A percentile compares a stretch with the other conserved stretches of the same genome.
Evolutionary conservation across 2,329 filamentous ascomycete genomes (phyloP).

Genomic region (Sporothrix phasma): DNA sequence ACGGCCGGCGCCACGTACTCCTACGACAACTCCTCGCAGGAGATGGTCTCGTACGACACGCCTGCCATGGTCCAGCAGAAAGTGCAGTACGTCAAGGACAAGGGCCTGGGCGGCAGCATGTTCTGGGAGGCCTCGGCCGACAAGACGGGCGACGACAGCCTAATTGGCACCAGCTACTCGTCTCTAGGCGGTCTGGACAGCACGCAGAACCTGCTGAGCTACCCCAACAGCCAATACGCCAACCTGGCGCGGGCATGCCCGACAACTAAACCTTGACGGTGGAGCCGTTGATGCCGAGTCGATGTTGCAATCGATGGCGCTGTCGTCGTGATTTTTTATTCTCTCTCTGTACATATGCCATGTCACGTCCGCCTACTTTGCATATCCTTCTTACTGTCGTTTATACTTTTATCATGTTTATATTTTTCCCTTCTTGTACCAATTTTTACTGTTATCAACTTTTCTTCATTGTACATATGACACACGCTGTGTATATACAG

Average conservation of each 20-base stretch:
- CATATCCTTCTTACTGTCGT: not conserved
- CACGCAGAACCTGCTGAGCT: constrained; percentile 40
- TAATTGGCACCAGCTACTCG: constrained; percentile 43
- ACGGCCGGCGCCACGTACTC: constrained; percentile 56
- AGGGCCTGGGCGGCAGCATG: constrained; percentile 65
- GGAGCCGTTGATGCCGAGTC: too few relatives aligned
- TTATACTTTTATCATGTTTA: not conserved
- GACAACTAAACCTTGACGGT: too few relatives aligned
- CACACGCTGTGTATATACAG: not conserved
- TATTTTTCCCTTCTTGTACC: not conserved
- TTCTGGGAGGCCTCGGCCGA: constrained; percentile 78
- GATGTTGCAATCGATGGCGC: too few relatives aligned
- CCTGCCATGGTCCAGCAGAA: constrained; percentile 51
- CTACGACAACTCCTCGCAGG: constrained; percentile 50
- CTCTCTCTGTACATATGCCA: not conserved
- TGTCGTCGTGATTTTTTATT: not conserved
- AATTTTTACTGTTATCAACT: not conserved
- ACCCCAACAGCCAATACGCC: constrained; percentile 44
- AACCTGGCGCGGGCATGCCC: constrained; percentile 37
- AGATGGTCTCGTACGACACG: constrained; percentile 65
- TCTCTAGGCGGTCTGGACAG: constrained; percentile 37
- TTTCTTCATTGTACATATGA: not conserved
- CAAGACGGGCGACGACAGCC: constrained; percentile 44
- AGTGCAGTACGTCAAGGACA: constrained; percentile 51
- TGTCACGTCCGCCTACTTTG: not conserved